Evolutionary conservation across 345 rosid species (phyloP).

Genomic region (Populus deltoides): DNA sequence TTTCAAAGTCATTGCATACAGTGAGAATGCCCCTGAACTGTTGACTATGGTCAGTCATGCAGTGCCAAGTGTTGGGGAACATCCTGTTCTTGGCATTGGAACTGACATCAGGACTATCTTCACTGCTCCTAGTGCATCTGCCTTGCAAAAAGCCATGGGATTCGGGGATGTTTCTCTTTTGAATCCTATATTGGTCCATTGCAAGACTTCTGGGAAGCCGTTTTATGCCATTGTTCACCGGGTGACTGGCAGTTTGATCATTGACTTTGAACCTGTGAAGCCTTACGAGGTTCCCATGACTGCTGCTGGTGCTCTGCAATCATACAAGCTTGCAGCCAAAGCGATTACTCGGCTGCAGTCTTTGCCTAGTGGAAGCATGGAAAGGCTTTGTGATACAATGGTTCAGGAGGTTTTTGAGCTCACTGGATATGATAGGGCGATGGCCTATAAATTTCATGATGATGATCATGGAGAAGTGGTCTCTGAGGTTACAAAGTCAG

Average conservation of each 20-base stretch:
- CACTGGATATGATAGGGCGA: constrained; percentile 92
- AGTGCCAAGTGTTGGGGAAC: constrained; percentile 89
- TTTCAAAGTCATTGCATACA: constrained; percentile 78
- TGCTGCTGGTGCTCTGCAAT: constrained; percentile 95
- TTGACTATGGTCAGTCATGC: constrained; percentile 89
- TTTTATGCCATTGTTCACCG: constrained; percentile 88
- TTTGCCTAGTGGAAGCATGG: constrained; percentile 82
- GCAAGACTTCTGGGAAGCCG: constrained; percentile 94
- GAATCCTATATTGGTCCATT: constrained; percentile 90
- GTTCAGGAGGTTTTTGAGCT: constrained; percentile 93
- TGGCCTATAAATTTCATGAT: constrained; percentile 93
- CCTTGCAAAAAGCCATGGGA: constrained; percentile 82
- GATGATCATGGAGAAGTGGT: constrained; percentile 98
- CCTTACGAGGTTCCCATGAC: constrained; percentile 96
- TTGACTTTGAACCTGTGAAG: constrained; percentile 94
- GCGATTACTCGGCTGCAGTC: constrained; percentile 87
- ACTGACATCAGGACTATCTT: constrained; percentile 73
- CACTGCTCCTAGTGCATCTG: constrained; percentile 83
- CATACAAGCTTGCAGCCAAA: constrained; percentile 95
- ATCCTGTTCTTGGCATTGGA: constrained; percentile 70
- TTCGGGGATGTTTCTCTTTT: constrained; percentile 82
- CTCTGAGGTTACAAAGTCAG: constrained; percentile 83
- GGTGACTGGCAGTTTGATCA: constrained; percentile 81
- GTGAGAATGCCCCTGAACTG: constrained; percentile 89
- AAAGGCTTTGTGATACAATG: constrained; percentile 88